These are phyloP conservation scores for Neofusicoccum umdonicola DNA, from an alignment of 2,329 filamentous ascomycete species.

Conservation along the genomic window DNA sequence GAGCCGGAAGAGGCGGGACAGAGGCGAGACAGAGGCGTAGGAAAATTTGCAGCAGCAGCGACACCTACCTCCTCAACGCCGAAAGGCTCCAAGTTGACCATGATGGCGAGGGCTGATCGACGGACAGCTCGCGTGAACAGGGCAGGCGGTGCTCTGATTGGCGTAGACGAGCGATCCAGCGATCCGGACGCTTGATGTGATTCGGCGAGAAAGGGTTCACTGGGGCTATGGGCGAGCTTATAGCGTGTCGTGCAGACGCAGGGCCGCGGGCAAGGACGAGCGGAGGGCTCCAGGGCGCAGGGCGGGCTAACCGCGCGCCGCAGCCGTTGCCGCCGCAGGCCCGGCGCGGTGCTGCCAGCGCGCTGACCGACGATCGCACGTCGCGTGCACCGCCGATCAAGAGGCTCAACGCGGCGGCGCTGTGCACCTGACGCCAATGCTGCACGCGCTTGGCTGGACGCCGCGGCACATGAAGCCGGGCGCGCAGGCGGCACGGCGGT, in stretches of 20 bases:
- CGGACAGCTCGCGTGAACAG: conserved; percentile 1
- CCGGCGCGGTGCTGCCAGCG: not conserved
- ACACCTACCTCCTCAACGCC: conserved; percentile 13
- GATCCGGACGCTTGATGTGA: not conserved
- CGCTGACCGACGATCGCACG: conserved; percentile 4
- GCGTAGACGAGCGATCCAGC: conserved; percentile 5
- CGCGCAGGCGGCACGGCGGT: not conserved
- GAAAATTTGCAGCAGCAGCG: not conserved
- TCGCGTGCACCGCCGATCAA: conserved; percentile 3
- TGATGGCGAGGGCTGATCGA: conserved; percentile 19
- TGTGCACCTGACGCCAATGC: not conserved
- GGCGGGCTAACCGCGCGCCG: not conserved
- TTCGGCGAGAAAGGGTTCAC: not conserved
- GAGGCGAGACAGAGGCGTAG: not conserved
- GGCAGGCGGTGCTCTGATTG: conserved; percentile 8
- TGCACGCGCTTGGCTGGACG: not conserved
- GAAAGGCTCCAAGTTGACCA: conserved; percentile 12
- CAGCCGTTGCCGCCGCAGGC: conserved; percentile 1
- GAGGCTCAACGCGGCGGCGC: not conserved
- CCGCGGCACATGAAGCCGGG: not conserved
- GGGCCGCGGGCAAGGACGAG: not conserved
- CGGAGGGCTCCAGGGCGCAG: not conserved
- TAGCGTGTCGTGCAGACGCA: conserved; percentile 12
- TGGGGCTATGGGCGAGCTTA: not conserved
- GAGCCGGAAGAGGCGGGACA: not conserved